Evolutionary conservation across 768 basidiomycete species (phyloP).

Genomic region (Leucocoprinus leucothites): DNA sequence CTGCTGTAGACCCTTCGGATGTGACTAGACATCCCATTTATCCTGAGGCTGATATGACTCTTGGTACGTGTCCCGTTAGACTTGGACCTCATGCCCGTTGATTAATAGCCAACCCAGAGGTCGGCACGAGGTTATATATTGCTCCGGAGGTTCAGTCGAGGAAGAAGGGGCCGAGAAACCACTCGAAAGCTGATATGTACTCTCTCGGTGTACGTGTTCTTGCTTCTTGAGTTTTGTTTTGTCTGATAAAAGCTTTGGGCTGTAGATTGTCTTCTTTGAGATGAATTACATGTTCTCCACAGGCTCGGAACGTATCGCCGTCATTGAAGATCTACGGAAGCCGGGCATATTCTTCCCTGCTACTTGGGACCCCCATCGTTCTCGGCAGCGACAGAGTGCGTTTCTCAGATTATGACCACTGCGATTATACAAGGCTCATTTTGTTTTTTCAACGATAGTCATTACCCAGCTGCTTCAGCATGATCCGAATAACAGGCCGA

Average conservation of each 20-base stretch:
- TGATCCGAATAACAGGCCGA: conserved; percentile 73
- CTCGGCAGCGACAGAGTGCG: conserved; percentile 69
- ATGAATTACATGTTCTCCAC: conserved; percentile 90
- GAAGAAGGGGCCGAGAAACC: conserved; percentile 65
- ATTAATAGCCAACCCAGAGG: conserved; percentile 45
- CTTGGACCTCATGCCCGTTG: background rate
- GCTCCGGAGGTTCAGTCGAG: conserved; percentile 84
- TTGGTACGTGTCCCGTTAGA: conserved; percentile 42
- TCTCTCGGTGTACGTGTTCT: conserved; percentile 72
- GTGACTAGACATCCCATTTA: conserved; percentile 42
- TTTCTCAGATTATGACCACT: conserved; percentile 3
- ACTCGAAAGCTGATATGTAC: conserved; percentile 91
- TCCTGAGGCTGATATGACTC: conserved; percentile 68
- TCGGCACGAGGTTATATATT: conserved; percentile 89
- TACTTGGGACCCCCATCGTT: conserved; percentile 61
- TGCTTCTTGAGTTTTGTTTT: background rate
- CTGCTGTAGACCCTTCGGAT: conserved; percentile 74
- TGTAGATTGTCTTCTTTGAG: conserved; percentile 92
- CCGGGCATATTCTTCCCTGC: conserved; percentile 74
- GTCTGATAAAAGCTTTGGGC: background rate
- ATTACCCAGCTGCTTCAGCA: conserved; percentile 82
- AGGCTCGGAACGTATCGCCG: conserved; percentile 77
- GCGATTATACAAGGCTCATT: background rate
- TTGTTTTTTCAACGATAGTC: conserved; percentile 46
- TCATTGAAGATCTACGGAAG: conserved; percentile 75